phyloP scores from a whole-genome alignment of 441 rosid genomes.

The Caryocar brasiliense region DNA sequence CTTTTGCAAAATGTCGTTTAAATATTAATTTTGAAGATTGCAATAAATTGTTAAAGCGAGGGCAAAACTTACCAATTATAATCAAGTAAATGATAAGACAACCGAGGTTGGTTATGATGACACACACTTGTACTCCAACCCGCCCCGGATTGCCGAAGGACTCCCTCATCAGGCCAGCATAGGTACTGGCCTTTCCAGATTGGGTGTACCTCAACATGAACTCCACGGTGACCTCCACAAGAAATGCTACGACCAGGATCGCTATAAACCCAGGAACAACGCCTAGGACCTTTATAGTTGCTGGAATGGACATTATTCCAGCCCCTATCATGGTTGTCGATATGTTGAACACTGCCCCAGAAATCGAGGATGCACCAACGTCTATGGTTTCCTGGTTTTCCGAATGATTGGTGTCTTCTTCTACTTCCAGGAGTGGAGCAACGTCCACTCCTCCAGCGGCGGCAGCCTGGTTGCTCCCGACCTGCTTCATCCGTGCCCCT shows the following conservation, averaged over 20 bases:
- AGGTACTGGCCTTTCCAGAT: slow-evolving; percentile 26
- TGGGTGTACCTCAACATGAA: slow-evolving; percentile 39
- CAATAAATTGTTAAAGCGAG: neutral
- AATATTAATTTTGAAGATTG: neutral
- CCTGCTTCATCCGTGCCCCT: neutral
- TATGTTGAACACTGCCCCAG: slow-evolving; percentile 39
- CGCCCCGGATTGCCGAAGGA: slow-evolving; percentile 39
- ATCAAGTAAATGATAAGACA: slow-evolving; percentile 41
- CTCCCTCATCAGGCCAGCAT: slow-evolving; percentile 38
- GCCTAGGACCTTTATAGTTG: slow-evolving; percentile 43
- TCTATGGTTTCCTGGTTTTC: neutral
- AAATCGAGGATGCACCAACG: slow-evolving; percentile 17
- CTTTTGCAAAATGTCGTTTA: neutral
- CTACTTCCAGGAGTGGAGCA: slow-evolving; percentile 14
- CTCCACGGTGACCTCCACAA: slow-evolving; percentile 32
- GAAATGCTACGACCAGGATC: slow-evolving; percentile 27
- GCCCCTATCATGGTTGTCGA: slow-evolving; percentile 49
- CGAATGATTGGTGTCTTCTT: neutral
- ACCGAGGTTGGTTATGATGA: slow-evolving; percentile 39
- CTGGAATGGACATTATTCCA: slow-evolving; percentile 58
- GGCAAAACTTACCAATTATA: slow-evolving; percentile 27
- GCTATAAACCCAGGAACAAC: slow-evolving; percentile 30
- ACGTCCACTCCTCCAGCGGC: too few species aligned
- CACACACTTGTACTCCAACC: slow-evolving; percentile 26
- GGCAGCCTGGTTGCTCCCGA: too few species aligned